These are phyloP conservation scores for Pachysolen tannophilus DNA, from an alignment of 805 yeast genomes.

Conservation along the genomic window DNA sequence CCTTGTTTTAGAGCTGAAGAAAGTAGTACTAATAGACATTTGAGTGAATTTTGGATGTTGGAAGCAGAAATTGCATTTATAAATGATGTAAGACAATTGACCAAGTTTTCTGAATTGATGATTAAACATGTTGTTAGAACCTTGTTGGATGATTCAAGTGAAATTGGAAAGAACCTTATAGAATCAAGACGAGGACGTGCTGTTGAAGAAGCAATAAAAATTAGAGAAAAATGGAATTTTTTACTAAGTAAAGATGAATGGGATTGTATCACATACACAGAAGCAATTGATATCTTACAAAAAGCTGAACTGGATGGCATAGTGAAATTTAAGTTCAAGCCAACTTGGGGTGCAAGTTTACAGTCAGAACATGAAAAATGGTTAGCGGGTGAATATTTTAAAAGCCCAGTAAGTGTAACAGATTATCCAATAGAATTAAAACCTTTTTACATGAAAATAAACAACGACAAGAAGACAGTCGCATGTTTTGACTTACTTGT, in stretches of 20 bases:
- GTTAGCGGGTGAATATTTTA: slow-evolving; percentile 63
- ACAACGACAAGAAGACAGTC: slow-evolving; percentile 48
- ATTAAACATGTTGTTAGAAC: slow-evolving; percentile 39
- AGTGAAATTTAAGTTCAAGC: slow-evolving; percentile 31
- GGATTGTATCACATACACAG: slow-evolving; percentile 65
- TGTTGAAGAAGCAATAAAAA: slow-evolving; percentile 25
- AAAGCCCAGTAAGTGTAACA: slow-evolving; percentile 79
- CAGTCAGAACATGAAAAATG: slow-evolving; percentile 88
- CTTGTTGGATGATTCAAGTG: slow-evolving; percentile 19
- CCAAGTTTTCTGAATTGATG: slow-evolving; percentile 64
- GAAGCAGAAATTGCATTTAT: slow-evolving; percentile 84
- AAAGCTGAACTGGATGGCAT: slow-evolving; percentile 20
- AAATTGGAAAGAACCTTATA: slow-evolving; percentile 24
- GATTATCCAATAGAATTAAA: slow-evolving; percentile 75
- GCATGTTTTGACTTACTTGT: slow-evolving; percentile 85
- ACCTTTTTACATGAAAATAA: slow-evolving; percentile 85
- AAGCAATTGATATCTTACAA: slow-evolving; percentile 56
- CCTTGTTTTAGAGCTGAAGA: slow-evolving; percentile 95
- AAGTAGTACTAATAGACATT: slow-evolving; percentile 84
- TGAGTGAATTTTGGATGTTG: slow-evolving; percentile 96
- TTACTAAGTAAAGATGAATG: slow-evolving; percentile 41
- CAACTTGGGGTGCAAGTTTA: slow-evolving; percentile 66
- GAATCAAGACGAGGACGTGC: slow-evolving; percentile 31
- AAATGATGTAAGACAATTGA: slow-evolving; percentile 47
- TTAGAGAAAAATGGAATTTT: slow-evolving; percentile 51